Evolutionary conservation across 345 rosid species (phyloP).

Genomic region (Eucalyptus pumila): DNA sequence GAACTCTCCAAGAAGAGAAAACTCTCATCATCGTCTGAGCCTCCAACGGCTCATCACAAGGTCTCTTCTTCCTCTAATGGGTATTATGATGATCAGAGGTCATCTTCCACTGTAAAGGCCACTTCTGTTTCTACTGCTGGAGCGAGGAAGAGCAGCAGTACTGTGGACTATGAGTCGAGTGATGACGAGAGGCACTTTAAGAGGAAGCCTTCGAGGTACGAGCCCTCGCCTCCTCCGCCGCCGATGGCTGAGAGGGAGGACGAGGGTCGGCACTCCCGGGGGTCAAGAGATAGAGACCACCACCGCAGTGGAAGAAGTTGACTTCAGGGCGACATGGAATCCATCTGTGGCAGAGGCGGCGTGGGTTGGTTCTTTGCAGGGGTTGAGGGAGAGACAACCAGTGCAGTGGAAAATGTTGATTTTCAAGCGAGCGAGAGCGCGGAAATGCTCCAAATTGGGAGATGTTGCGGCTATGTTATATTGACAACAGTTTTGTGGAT

Average conservation of each 20-base stretch:
- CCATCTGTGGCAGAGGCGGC: background rate
- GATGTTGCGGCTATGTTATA: background rate
- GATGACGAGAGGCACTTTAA: slow-evolving; percentile 91
- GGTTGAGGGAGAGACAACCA: background rate
- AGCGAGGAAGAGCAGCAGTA: slow-evolving; percentile 6
- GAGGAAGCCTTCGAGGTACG: slow-evolving; percentile 81
- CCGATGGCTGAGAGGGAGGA: slow-evolving; percentile 30
- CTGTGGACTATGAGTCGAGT: slow-evolving; percentile 68
- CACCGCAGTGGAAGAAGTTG: background rate
- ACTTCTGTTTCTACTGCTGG: background rate
- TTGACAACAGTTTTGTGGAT: background rate
- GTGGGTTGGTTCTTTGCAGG: background rate
- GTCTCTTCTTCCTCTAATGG: slow-evolving; percentile 35
- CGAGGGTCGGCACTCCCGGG: background rate
- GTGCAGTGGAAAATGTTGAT: background rate
- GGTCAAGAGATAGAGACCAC: slow-evolving; percentile 25
- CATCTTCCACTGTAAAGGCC: slow-evolving; percentile 21
- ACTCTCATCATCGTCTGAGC: slow-evolving; percentile 20
- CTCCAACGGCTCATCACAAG: slow-evolving; percentile 10
- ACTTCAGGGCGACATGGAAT: background rate
- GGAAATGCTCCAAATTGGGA: background rate
- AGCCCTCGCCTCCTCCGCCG: slow-evolving; percentile 55
- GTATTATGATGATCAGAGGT: slow-evolving; percentile 19
- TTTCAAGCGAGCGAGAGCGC: background rate
- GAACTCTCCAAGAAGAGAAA: slow-evolving; percentile 53